These are phyloP conservation scores for Dactylellina drechsleri DNA, from an alignment of 2,329 filamentous ascomycete genomes.

Conservation along the genomic window DNA sequence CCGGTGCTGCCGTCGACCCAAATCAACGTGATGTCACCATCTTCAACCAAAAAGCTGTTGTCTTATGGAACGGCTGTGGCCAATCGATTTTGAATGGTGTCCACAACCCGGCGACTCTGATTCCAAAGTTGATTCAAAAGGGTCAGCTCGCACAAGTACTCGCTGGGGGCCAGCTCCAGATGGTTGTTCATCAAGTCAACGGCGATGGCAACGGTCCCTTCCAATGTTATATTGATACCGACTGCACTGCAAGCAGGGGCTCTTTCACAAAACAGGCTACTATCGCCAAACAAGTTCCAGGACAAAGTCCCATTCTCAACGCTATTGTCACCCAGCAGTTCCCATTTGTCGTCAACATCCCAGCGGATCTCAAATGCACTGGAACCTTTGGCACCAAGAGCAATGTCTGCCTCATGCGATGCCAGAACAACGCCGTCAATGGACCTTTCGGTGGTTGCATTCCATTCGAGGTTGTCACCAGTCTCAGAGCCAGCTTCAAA, in stretches of 20 bases:
- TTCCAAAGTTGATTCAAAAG: not conserved
- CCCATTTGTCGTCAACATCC: slow-evolving; percentile 23
- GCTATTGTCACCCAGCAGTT: not conserved
- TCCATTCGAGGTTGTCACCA: slow-evolving; percentile 63
- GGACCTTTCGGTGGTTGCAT: slow-evolving; percentile 73
- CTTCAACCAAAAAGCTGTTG: slow-evolving; percentile 8
- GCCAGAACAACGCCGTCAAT: slow-evolving; percentile 70
- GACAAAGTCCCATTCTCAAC: slow-evolving; percentile 25
- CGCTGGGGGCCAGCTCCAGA: slow-evolving; percentile 17
- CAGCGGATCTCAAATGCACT: slow-evolving; percentile 64
- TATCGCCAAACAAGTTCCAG: slow-evolving; percentile 28
- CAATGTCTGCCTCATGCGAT: slow-evolving; percentile 72
- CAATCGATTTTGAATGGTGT: not conserved
- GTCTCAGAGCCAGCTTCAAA: slow-evolving; percentile 12
- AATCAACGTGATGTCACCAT: slow-evolving; percentile 24
- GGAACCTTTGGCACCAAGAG: slow-evolving; percentile 70
- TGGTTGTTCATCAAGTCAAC: slow-evolving; percentile 39
- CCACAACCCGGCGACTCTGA: not conserved
- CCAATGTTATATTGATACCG: slow-evolving; percentile 26
- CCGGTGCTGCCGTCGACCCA: slow-evolving; percentile 5
- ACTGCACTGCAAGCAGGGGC: not conserved
- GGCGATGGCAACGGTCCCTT: slow-evolving; percentile 46
- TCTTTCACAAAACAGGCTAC: not conserved
- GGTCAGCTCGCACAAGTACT: slow-evolving; percentile 14
- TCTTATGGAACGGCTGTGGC: slow-evolving; percentile 17